These are phyloP conservation scores for Dendrobium catenatum DNA, from an alignment of 106 monocot genomes.

Conservation along the genomic window DNA sequence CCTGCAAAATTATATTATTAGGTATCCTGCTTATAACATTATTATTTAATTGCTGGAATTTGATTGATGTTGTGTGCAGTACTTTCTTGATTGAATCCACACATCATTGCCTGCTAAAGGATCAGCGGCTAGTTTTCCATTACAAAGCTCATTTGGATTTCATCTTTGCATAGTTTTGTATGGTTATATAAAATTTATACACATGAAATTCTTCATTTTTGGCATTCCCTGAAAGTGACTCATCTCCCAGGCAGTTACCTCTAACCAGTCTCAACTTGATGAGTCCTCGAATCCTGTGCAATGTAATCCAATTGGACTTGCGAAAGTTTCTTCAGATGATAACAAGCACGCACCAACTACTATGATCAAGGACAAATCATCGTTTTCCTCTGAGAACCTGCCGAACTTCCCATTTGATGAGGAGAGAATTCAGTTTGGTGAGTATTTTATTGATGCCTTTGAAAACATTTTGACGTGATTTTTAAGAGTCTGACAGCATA, in stretches of 20 bases:
- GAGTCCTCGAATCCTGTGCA: slow-evolving; percentile 62
- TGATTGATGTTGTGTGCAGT: neutral
- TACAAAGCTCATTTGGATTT: neutral
- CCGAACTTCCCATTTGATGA: slow-evolving; percentile 70
- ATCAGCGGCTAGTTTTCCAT: neutral
- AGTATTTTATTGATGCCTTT: slow-evolving; percentile 8
- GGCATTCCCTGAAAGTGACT: neutral
- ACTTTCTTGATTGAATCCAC: neutral
- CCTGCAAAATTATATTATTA: no score
- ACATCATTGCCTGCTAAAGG: neutral
- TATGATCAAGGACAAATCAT: slow-evolving; percentile 31
- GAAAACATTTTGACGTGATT: neutral
- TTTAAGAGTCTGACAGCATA: neutral
- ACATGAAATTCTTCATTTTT: neutral
- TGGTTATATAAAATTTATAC: no score
- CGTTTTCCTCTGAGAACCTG: slow-evolving; percentile 37
- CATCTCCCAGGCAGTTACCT: slow-evolving; percentile 51
- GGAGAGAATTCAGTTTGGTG: slow-evolving; percentile 98
- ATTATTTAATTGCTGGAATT: neutral
- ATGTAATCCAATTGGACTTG: slow-evolving; percentile 32
- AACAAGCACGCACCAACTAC: slow-evolving; percentile 23
- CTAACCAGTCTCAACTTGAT: slow-evolving; percentile 76
- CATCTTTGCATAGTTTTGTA: neutral
- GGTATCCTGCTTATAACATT: neutral
- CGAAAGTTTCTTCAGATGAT: slow-evolving; percentile 33